Evolutionary conservation across 2,329 filamentous ascomycete genomes (phyloP).

Genomic region (Beauveria varroae): DNA sequence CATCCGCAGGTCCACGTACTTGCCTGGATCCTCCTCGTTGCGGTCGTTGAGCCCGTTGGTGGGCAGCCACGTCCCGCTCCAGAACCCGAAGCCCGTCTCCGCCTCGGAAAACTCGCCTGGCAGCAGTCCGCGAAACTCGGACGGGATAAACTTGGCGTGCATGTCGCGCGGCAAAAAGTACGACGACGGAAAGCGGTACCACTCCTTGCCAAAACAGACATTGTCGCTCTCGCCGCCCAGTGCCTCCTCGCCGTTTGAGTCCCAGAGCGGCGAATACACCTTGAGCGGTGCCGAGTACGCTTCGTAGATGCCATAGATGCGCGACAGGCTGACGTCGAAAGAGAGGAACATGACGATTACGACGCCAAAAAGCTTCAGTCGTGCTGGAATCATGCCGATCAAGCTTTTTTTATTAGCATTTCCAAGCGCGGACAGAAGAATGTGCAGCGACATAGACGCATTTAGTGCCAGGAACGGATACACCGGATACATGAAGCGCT

Average conservation of each 20-base stretch:
- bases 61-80: constrained; percentile 75
- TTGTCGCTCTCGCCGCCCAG: constrained; percentile 55
- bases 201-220: constrained; percentile 91
- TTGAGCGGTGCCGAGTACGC: constrained; percentile 76
- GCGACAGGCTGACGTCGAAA: constrained; percentile 58
- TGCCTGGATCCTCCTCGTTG: constrained; percentile 77
- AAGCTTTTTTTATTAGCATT: constrained; percentile 59
- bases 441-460: constrained; percentile 76
- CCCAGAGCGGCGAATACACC: constrained; percentile 61
- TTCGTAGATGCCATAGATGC: constrained; percentile 68
- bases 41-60: constrained; percentile 85
- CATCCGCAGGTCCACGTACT: constrained; percentile 70
- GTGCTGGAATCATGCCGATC: constrained; percentile 63
- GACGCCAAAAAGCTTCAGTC: constrained; percentile 63
- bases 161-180: constrained; percentile 82
- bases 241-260: constrained; percentile 36
- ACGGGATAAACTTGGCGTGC: constrained; percentile 82
- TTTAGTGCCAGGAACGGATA: constrained; percentile 90
- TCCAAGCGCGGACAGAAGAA: constrained; percentile 68
- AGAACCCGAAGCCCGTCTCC: constrained; percentile 59
- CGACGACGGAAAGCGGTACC: constrained; percentile 94
- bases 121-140: constrained; percentile 80
- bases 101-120: constrained; percentile 86
- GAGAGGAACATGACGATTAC: constrained; percentile 54
- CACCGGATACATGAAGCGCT: constrained; percentile 95